A percentile compares a stretch with the other conserved stretches of the same genome.
Conservation (phyloP, 441 rosid genomes). For the Omphalea diandra region DNA sequence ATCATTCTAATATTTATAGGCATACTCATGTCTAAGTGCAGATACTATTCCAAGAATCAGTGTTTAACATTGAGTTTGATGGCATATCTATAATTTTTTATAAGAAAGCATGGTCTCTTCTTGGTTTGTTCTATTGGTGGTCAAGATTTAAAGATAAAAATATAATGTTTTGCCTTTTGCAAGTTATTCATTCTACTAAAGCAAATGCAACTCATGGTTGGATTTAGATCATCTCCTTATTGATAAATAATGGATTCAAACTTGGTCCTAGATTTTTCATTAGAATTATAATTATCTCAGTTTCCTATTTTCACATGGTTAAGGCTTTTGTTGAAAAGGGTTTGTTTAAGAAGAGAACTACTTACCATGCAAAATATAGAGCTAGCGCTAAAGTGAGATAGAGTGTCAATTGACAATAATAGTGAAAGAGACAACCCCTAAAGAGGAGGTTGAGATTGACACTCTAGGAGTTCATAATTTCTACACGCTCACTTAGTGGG, state of each 20-base stretch:
- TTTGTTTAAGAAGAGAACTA: slow-evolving; percentile 54
- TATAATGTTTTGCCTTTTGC: not conserved
- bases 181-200: slow-evolving; percentile 91
- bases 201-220: slow-evolving; percentile 85
- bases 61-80: not conserved
- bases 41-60: not conserved
- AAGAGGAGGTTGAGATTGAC: slow-evolving; percentile 89
- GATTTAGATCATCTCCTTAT: slow-evolving; percentile 79
- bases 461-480: slow-evolving; percentile 67
- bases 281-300: slow-evolving; percentile 11
- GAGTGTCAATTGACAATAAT: slow-evolving; percentile 78
- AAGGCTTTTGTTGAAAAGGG: slow-evolving; percentile 98
- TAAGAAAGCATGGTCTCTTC: not conserved
- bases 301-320: slow-evolving; percentile 39
- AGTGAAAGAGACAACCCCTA: slow-evolving; percentile 72
- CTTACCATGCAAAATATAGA: slow-evolving; percentile 64
- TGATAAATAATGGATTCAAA: slow-evolving; percentile 42
- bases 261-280: not conserved
- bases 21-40: not conserved
- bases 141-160: not conserved
- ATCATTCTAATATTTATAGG: not conserved
- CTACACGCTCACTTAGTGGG: slow-evolving; percentile 20
- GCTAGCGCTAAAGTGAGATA: slow-evolving; percentile 52
- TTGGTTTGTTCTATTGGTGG: not conserved
- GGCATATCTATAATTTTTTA: not conserved